Evolutionary conservation across 1,139 yeast genomes (phyloP), one percentile per base, ranked within the genome.

Genomic region (Yamadazyma epiphylla): DNA sequence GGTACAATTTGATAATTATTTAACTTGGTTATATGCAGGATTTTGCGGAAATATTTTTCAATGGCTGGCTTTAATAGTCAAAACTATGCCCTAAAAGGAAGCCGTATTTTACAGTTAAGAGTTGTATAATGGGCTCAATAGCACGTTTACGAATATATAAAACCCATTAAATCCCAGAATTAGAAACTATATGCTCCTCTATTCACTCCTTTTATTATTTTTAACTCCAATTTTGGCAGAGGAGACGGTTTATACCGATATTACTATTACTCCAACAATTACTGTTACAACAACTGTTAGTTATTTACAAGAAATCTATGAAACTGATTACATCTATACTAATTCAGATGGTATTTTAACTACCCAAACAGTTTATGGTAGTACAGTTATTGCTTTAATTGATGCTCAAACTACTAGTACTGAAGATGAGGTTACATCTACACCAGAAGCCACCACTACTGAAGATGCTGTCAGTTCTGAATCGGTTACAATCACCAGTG

Each of bases 261-360:
- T 54, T 17, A 48, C 52, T 8, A 54, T 59, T 6, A 46, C 55
- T 11, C 64, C 68, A 10, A 48, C 51, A 3, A 48, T 53, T 12
- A 58, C 65, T 5, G 44, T 49, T 13, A 59, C 64, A 24, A 51
- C 58, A 13, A 53, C 64, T 4, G 51, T 52, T 3, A 55, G 51
- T 4, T 46, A 42, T 22, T 41, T 49, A 19, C 68, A 51, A 31
- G 48, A 53, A 22, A 45, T 63, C 23, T 58, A 44, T 26, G 64
- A 58, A 29, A 59, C 68, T 5, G 62, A 45, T 16, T 65, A 64
- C 40, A 43, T 64, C 16, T 66, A 42, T 42, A 62, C 70, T 26
- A 42, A 53, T 29, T 34, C 50, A 10, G 45, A 42, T 25, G 68
- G 70, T 6, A 36, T 32, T 7, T 53, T 61, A 41, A 65, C 71